Base-by-base conservation (phyloP, 2,329 filamentous ascomycete genomes). In the Diaporthe sp. region DNA sequence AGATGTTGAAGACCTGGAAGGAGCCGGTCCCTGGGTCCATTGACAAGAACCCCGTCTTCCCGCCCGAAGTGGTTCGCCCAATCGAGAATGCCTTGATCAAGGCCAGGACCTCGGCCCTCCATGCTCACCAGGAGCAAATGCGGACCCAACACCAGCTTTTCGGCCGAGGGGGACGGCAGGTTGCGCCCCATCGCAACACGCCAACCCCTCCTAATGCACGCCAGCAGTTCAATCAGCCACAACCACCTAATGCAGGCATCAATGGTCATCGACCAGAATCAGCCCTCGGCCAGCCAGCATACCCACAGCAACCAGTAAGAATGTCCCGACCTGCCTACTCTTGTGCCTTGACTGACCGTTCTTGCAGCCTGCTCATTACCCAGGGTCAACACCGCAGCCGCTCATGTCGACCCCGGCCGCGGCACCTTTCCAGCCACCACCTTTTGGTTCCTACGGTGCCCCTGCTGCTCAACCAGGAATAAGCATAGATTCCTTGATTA, bases 1-100 rank as follows among this genome's bases (percentile, higher is more conserved):
- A 97, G 84, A 96, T 99, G 93, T 89, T 99, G 80, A 95, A 94
- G 85, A 99, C 97, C 0, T 99, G 97, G 97, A 98, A 98, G 85
- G 95, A 98, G 81, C 95, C 97, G 2, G 95, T 98, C 20, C 95
- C 96, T 2, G 97, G 96, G 67, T 98, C 97, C 20, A 92, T 98
- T 82, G 96, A 98, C 81, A 93, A 93, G n/a, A 92, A 95, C 77
- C 96, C 97, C 10, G 96, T 99, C 71, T 99, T 99, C 82, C 91
- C 95, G 39, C 90, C 92, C 53, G 95, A 98, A 75, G 91, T 96
- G 75, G 97, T 96, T 58, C 91, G 94, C 71, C 94, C 95, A 58
- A 98, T 99, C 79, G 97, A 99, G 84, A 98, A 95, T 84, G 96
- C 96, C 70, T 88, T 99, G 76, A 95, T 97, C 84, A 98, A 97